Conservation (phyloP, 2,329 filamentous ascomycete species). For the Cercospora citrullina region DNA sequence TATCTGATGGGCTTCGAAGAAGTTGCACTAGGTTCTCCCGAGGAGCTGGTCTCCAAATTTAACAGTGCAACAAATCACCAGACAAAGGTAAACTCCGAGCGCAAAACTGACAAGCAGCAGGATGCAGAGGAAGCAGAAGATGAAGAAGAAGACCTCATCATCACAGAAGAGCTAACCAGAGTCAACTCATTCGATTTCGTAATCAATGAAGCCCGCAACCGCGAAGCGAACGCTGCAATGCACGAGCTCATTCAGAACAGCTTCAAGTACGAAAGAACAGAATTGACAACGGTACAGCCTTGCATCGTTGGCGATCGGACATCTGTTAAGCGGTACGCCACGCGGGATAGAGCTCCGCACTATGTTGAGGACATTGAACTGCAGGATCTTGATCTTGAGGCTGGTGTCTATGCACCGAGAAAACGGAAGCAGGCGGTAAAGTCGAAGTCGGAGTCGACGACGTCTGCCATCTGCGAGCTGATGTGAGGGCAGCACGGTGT, state of each 20-base stretch:
- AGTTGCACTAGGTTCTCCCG: not conserved
- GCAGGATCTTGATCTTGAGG: not conserved
- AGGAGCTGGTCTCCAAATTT: not conserved
- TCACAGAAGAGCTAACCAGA: conserved; percentile 6
- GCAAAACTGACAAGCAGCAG: not conserved
- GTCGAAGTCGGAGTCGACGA: not conserved
- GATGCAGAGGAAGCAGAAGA: not conserved
- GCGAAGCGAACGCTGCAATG: conserved; percentile 12
- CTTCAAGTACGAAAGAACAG: not conserved
- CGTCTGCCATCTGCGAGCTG: not conserved
- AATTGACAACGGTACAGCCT: not conserved
- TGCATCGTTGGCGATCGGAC: not conserved
- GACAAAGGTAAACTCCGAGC: not conserved
- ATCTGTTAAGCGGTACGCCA: not conserved
- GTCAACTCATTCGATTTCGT: conserved; percentile 21
- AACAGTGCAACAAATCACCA: not conserved
- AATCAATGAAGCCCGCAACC: conserved; percentile 4
- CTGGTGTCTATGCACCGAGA: not conserved
- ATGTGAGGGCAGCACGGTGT: not conserved
- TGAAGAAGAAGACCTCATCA: conserved; percentile 11
- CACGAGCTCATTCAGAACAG: conserved; percentile 8
- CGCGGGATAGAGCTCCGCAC: not conserved
- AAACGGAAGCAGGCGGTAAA: not conserved
- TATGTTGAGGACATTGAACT: not conserved
- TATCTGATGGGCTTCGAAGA: conserved; percentile 20